These are phyloP conservation scores for Lonicera japonica DNA, from an alignment of 129 eudicot species.

Conservation along the genomic window DNA sequence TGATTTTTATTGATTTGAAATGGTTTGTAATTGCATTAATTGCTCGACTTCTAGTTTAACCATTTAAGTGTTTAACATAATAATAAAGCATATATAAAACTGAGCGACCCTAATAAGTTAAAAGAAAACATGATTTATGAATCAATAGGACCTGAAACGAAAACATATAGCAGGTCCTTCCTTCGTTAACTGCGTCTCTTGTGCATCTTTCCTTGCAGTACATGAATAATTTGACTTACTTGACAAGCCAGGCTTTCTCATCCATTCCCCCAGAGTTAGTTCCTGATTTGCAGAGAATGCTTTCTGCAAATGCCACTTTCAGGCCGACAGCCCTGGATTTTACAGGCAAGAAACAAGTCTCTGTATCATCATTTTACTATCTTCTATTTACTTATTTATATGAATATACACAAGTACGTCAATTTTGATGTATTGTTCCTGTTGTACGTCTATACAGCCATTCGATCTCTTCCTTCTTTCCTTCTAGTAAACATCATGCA, in stretches of 20 bases:
- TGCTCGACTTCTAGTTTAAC: no score
- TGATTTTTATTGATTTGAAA: no score
- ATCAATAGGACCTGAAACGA: no score
- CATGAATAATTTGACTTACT: conserved; percentile 82
- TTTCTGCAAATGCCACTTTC: conserved; percentile 70
- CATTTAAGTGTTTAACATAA: no score
- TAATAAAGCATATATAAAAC: no score
- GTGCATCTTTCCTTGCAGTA: conserved; percentile 57
- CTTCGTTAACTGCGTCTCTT: conserved; percentile 23
- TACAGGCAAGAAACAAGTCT: conserved; percentile 40
- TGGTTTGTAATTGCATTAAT: no score
- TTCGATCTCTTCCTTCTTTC: no score
- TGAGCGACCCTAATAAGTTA: no score
- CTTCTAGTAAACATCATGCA: no score
- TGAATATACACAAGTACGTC: neutral
- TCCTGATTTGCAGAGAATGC: conserved; percentile 85
- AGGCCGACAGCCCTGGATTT: conserved; percentile 91
- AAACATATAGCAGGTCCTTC: neutral
- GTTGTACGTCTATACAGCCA: no score
- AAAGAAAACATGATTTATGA: no score
- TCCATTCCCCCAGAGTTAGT: conserved; percentile 80
- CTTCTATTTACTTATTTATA: neutral
- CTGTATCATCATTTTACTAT: neutral
- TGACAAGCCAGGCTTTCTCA: conserved; percentile 75
- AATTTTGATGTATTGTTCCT: no score